Percentiles rank a stretch among this genome's conserved stretches.
Evolutionary conservation across 1,284 basidiomycete genomes (phyloP).

Genomic region (Butyriboletus appendiculatus): DNA sequence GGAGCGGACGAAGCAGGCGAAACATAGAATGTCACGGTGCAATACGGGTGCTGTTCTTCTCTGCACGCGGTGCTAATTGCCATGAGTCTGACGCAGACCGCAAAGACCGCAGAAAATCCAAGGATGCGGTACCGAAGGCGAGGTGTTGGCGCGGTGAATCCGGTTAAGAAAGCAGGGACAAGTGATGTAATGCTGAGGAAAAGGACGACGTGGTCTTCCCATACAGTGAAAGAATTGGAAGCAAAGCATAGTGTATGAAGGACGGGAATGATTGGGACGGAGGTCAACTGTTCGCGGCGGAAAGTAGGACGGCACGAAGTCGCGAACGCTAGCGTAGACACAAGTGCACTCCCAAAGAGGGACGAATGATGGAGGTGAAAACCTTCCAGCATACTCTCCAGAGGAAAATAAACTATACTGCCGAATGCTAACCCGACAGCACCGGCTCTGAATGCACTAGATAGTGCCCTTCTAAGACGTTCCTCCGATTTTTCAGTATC

Average conservation of each 20-base stretch:
- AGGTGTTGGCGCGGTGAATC: slow-evolving; percentile 65
- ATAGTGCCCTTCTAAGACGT: slow-evolving; percentile 40
- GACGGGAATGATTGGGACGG: slow-evolving; percentile 52
- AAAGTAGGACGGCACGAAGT: slow-evolving; percentile 12
- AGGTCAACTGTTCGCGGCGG: slow-evolving; percentile 22
- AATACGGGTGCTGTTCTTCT: slow-evolving; percentile 92
- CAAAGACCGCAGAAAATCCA: slow-evolving; percentile 66
- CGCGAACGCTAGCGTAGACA: slow-evolving; percentile 20
- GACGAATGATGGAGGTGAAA: slow-evolving; percentile 41
- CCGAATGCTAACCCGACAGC: slow-evolving; percentile 48
- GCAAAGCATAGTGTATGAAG: slow-evolving; percentile 76
- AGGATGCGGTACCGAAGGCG: slow-evolving; percentile 78
- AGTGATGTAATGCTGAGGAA: slow-evolving; percentile 74
- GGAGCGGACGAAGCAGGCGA: slow-evolving; percentile 67
- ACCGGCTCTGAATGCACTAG: slow-evolving; percentile 38
- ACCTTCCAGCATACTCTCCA: slow-evolving; percentile 42
- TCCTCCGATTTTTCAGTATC: slow-evolving; percentile 14
- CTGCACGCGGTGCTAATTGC: slow-evolving; percentile 83
- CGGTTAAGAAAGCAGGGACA: slow-evolving; percentile 56
- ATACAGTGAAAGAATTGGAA: slow-evolving; percentile 94
- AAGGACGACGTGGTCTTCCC: slow-evolving; percentile 86
- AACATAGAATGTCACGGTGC: slow-evolving; percentile 85
- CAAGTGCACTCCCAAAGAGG: slow-evolving; percentile 45
- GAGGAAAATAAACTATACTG: slow-evolving; percentile 34
- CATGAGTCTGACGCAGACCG: slow-evolving; percentile 74